Percentiles rank a stretch among this genome's conserved stretches.
phyloP scores from a whole-genome alignment of 345 rosid genomes.

The Rhodomyrtus tomentosa region DNA sequence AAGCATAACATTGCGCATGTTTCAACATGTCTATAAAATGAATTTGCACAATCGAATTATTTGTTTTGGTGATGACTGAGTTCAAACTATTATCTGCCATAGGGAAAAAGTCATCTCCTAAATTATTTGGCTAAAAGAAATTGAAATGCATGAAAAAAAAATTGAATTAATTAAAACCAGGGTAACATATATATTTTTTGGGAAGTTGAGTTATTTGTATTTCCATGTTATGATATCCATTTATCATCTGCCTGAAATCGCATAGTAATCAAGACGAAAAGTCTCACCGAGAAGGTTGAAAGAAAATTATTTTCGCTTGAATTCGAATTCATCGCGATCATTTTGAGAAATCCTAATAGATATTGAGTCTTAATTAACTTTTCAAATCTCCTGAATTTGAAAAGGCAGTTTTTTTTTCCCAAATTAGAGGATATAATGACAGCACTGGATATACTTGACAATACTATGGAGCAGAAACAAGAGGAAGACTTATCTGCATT shows the following conservation, averaged over 20 bases:
- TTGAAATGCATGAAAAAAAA: too few species aligned
- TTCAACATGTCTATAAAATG: too few species aligned
- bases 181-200: neutral
- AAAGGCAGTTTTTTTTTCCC: neutral
- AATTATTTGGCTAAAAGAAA: too few species aligned
- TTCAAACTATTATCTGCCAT: too few species aligned
- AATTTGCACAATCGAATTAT: too few species aligned
- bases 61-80: too few species aligned
- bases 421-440: accelerated
- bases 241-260: neutral
- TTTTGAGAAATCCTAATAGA: neutral
- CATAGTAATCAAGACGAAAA: neutral
- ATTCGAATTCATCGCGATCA: neutral
- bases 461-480: neutral
- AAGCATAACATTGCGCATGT: too few species aligned
- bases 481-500: neutral
- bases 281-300: neutral
- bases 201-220: neutral
- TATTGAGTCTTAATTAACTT: neutral
- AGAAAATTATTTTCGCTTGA: neutral
- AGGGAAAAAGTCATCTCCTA: too few species aligned
- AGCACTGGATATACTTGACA: neutral
- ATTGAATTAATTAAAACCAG: too few species aligned
- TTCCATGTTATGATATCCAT: neutral
- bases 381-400: accelerated